Evolutionary conservation across 805 yeast genomes (phyloP).

Genomic region (Torulaspora delbrueckii): DNA sequence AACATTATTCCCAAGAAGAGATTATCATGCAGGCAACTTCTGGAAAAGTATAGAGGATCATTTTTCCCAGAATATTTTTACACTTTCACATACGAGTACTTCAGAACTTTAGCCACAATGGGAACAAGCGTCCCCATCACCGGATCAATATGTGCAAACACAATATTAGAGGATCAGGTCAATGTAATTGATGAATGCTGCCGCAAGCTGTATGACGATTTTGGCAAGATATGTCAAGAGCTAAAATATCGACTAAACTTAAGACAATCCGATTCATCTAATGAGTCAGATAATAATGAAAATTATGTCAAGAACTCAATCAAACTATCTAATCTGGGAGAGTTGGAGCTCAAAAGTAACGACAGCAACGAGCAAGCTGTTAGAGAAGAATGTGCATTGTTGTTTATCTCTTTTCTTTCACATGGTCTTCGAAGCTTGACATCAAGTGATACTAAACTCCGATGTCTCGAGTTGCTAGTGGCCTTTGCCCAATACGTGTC

Average conservation of each 20-base stretch:
- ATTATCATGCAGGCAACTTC: slow-evolving; percentile 47
- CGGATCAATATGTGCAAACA: slow-evolving; percentile 16
- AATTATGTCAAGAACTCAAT: slow-evolving; percentile 15
- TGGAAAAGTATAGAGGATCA: slow-evolving; percentile 45
- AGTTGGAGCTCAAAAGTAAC: slow-evolving; percentile 8
- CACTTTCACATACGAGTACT: slow-evolving; percentile 63
- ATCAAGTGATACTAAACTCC: slow-evolving; percentile 24
- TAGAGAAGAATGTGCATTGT: slow-evolving; percentile 26
- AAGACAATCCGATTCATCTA: not conserved
- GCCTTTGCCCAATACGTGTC: slow-evolving; percentile 70
- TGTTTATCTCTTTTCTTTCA: slow-evolving; percentile 27
- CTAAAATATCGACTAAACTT: slow-evolving; percentile 17
- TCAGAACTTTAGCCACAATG: slow-evolving; percentile 39
- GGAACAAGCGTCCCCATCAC: slow-evolving; percentile 22
- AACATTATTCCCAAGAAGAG: slow-evolving; percentile 58
- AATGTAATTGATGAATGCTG: slow-evolving; percentile 36
- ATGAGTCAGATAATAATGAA: not conserved
- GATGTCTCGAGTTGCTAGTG: slow-evolving; percentile 70
- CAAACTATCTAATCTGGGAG: slow-evolving; percentile 13
- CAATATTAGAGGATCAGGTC: slow-evolving; percentile 18
- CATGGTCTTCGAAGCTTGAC: slow-evolving; percentile 25
- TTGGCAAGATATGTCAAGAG: slow-evolving; percentile 39
- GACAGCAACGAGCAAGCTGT: slow-evolving; percentile 9
- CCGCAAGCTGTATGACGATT: slow-evolving; percentile 54
- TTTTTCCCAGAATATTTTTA: slow-evolving; percentile 69